Conservation (phyloP, 768 basidiomycete species). For the Chlorophyllum brunneum region DNA sequence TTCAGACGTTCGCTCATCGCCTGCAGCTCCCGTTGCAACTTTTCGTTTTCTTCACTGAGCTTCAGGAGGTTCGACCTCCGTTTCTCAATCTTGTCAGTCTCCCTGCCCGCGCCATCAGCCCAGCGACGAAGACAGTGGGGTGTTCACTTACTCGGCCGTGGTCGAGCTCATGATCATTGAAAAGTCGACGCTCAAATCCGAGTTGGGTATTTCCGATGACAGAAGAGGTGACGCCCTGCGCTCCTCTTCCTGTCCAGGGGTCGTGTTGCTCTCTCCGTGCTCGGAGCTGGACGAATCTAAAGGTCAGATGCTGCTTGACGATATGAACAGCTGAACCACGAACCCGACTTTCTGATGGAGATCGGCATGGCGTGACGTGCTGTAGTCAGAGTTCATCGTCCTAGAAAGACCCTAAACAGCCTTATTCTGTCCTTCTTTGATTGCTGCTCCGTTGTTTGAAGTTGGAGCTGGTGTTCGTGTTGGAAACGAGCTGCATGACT, state of each 20-base stretch:
- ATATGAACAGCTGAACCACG: not conserved
- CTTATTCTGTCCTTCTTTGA: not conserved
- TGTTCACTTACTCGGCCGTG: conserved; percentile 44
- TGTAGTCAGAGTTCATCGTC: conserved; percentile 9
- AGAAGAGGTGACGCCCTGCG: not conserved
- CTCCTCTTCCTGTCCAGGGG: not conserved
- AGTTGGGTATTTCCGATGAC: conserved; percentile 48
- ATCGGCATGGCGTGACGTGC: conserved; percentile 12
- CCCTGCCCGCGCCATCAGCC: conserved; percentile 24
- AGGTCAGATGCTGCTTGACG: not conserved
- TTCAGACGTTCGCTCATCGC: conserved; percentile 74
- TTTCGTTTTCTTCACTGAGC: conserved; percentile 75
- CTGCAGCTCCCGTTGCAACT: conserved; percentile 69
- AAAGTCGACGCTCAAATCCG: conserved; percentile 41
- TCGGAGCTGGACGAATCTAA: not conserved
- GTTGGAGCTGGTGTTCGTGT: conserved; percentile 8
- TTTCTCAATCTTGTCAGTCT: conserved; percentile 51
- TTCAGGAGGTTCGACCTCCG: conserved; percentile 76
- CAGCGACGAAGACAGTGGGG: not conserved
- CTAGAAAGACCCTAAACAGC: no score
- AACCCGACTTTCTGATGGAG: conserved; percentile 13
- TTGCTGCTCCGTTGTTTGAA: not conserved
- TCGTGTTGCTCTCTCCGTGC: not conserved
- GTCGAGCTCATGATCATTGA: conserved; percentile 39
- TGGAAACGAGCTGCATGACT: not conserved